phyloP scores from a whole-genome alignment of 2,329 filamentous ascomycete genomes.

The Geosmithia flava region DNA sequence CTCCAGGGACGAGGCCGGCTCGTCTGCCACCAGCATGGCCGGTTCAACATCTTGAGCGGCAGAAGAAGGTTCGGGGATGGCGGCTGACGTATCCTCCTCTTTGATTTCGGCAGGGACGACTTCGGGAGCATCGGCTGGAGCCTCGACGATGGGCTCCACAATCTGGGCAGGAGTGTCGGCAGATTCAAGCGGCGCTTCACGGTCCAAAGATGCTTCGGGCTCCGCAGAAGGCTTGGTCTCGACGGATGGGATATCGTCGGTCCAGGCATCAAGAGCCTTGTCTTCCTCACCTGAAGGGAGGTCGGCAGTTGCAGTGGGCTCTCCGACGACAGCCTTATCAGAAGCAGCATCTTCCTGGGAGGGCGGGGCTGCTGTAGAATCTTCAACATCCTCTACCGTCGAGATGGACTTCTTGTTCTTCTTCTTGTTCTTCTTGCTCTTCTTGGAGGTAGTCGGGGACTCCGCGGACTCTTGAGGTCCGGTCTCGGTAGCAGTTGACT shows the following conservation, averaged over 20 bases:
- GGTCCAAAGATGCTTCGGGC: neutral
- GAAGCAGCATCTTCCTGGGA: neutral
- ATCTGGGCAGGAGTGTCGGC: neutral
- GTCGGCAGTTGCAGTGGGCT: neutral
- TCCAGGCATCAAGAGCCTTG: neutral
- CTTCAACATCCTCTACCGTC: conserved; percentile 2
- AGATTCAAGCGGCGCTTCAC: neutral
- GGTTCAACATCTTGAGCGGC: neutral
- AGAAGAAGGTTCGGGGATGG: neutral
- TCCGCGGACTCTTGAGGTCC: neutral
- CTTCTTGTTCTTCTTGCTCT: conserved; percentile 8
- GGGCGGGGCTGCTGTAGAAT: neutral
- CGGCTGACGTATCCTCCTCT: neutral
- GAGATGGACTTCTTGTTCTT: conserved; percentile 7
- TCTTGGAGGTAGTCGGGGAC: neutral
- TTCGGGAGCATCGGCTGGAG: neutral
- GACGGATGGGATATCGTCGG: neutral
- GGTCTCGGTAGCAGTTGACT: conserved; percentile 1
- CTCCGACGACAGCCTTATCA: neutral
- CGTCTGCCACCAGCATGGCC: neutral
- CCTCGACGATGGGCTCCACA: neutral
- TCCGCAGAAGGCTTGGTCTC: neutral
- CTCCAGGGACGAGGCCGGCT: neutral
- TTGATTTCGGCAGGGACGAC: neutral
- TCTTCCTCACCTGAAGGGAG: neutral